Conservation (phyloP, 2,329 filamentous ascomycete species). For the Epichloe typhina region DNA sequence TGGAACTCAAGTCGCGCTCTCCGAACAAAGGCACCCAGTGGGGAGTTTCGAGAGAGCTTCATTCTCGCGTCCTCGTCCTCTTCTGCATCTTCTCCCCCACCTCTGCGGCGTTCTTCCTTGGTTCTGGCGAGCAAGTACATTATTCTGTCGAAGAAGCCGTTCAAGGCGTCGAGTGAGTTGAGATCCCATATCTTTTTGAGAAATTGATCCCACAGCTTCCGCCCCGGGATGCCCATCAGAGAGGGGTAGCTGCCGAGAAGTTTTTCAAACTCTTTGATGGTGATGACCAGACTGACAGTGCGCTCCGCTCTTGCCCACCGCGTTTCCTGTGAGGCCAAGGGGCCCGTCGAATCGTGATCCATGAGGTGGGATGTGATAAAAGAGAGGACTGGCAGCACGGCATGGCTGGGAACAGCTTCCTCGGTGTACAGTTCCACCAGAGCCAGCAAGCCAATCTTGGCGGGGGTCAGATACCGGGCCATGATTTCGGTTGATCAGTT, state of each 20-base stretch:
- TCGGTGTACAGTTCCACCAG: constrained; percentile 73
- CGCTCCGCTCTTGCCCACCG: constrained; percentile 37
- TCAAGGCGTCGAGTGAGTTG: constrained; percentile 68
- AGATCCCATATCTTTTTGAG: constrained; percentile 76
- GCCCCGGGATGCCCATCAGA: constrained; percentile 50
- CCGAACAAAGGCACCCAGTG: constrained; percentile 69
- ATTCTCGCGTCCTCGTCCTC: constrained; percentile 36
- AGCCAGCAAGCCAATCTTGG: constrained; percentile 70
- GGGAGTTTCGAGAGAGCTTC: constrained; percentile 57
- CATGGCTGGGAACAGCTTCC: constrained; percentile 51
- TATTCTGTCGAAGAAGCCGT: constrained; percentile 57
- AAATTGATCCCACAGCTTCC: constrained; percentile 79
- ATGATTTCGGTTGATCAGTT: constrained; percentile 30
- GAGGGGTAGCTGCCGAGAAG: constrained; percentile 40
- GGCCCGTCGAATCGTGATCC: constrained; percentile 24
- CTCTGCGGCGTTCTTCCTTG: constrained; percentile 44
- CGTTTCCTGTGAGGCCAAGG: constrained; percentile 13
- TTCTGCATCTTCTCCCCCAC: constrained; percentile 28
- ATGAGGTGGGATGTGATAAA: constrained; percentile 65
- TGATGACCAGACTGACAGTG: constrained; percentile 38
- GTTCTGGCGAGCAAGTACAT: constrained; percentile 45
- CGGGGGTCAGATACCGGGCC: constrained; percentile 76
- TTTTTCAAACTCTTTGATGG: constrained; percentile 45
- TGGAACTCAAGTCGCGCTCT: constrained; percentile 68
- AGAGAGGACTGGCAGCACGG: constrained; percentile 63